Evolutionary conservation across 805 yeast genomes (phyloP).

Genomic region (Candida awuae): DNA sequence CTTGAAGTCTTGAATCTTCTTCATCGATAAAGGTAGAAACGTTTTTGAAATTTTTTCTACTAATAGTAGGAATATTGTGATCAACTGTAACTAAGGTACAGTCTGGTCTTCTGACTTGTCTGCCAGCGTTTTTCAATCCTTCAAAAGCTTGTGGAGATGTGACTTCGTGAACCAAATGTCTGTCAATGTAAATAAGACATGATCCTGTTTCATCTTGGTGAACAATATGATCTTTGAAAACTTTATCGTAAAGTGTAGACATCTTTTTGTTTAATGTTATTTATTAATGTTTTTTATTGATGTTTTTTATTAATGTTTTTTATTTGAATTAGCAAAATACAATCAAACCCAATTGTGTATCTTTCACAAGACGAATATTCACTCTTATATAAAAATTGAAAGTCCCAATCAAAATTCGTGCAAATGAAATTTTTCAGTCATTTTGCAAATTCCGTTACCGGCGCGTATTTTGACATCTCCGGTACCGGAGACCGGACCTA

Average conservation of each 20-base stretch:
- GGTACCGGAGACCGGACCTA: neutral
- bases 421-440: neutral
- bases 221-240: slow-evolving; percentile 89
- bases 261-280: slow-evolving; percentile 11
- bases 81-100: slow-evolving; percentile 94
- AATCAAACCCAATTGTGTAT: neutral
- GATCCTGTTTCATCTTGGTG: slow-evolving; percentile 86
- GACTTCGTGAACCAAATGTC: slow-evolving; percentile 97
- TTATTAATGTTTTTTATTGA: no score
- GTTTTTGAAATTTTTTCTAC: slow-evolving; percentile 70
- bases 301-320: no score
- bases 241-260: slow-evolving; percentile 88
- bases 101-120: slow-evolving; percentile 84
- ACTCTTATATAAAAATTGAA: neutral
- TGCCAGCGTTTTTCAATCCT: slow-evolving; percentile 81
- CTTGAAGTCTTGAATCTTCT: slow-evolving; percentile 88
- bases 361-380: neutral
- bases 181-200: slow-evolving; percentile 81
- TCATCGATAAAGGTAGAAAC: slow-evolving; percentile 78
- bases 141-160: slow-evolving; percentile 99
- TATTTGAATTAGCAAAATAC: no score
- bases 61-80: slow-evolving; percentile 92
- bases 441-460: slow-evolving; percentile 1
- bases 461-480: neutral
- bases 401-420: neutral